A percentile compares a stretch with the other conserved stretches of the same genome.
Evolutionary conservation across 1,284 basidiomycete species (phyloP).

Genomic region (Cerioporus squamosus): DNA sequence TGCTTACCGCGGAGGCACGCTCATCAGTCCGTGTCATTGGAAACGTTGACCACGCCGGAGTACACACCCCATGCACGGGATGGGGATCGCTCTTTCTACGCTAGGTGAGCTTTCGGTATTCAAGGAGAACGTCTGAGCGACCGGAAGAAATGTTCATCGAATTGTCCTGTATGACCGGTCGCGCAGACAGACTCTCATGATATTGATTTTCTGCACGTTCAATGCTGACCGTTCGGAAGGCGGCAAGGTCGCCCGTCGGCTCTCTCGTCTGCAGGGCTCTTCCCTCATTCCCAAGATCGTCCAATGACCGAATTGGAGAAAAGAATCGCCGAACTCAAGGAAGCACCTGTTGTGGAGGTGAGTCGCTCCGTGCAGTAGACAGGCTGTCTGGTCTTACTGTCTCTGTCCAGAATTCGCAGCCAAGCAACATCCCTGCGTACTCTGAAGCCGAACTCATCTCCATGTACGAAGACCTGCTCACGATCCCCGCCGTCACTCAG

Average conservation of each 20-base stretch:
- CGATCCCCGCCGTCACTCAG: constrained; percentile 37
- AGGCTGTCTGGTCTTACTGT: neutral
- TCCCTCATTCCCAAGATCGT: constrained; percentile 7
- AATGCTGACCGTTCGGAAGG: neutral
- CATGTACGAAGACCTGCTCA: constrained; percentile 59
- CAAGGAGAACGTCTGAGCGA: too few relatives aligned
- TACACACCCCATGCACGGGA: neutral
- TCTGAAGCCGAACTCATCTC: constrained; percentile 53
- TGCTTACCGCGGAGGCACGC: constrained; percentile 1
- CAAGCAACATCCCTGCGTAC: constrained; percentile 34
- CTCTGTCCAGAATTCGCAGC: neutral
- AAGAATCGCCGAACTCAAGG: constrained; percentile 26
- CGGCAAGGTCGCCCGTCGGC: constrained; percentile 6
- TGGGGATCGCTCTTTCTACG: constrained; percentile 17
- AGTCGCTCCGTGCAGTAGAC: neutral
- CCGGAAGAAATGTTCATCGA: too few relatives aligned
- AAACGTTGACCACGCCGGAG: neutral
- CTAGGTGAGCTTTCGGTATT: constrained; percentile 8
- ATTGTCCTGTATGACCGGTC: too few relatives aligned
- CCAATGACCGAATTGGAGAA: constrained; percentile 25
- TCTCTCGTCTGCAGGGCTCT: neutral
- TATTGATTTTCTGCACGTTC: too few relatives aligned
- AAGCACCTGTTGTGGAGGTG: constrained; percentile 19
- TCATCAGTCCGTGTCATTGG: constrained; percentile 7
- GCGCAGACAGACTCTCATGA: too few relatives aligned